Base-by-base conservation (phyloP, 1,284 basidiomycete genomes). In the Sanghuangporus weigelae region DNA sequence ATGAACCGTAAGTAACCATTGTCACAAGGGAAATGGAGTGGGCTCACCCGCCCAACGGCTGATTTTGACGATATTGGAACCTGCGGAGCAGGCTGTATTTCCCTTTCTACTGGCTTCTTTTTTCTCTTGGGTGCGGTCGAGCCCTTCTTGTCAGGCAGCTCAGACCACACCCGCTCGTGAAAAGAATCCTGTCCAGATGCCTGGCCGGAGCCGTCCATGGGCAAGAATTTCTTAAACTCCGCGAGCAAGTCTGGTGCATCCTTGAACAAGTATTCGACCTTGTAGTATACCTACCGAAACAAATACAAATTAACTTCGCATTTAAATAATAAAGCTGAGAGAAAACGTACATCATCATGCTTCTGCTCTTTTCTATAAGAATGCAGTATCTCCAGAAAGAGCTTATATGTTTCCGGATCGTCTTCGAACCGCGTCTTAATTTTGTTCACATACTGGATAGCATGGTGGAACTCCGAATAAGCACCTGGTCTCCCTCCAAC, bases 381-480 rank as follows among this genome's bases (percentile, higher is more conserved):
- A 80, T 99, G 97, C 68, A 99, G 78, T 62, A 99, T 96, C 79
- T 99, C 96, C 70, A 99, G 80, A 77, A 99, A 99, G 72, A 95
- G 90, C 78, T 98, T 98, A 82, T 99, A 99, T 51, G 92, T 96
- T 70, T 96, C 93, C 23, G 91, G 89, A 68, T 98, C 95, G 67
- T 91, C 87, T n/a, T 87, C 80, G 76, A 92, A 99, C 57, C 96
- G 87, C 53, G 89, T 89, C 80, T 99, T 99, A 81, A 99, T 99
- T 82, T 96, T 96, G 84, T 98, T 98, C 70, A 99, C 89, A 74
- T 96, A 99, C 71, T 94, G 90, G 69, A 99, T 98, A 23, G 97
- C 97, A 73, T 96, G 95, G 75, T 98, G 95, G 81, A 99, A 98
- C 74, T 98, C 95, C 60, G 79, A 83, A 4, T 80, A 79, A 62